phyloP scores from a whole-genome alignment of 176 grass and related monocot genomes.

The Microstegium vimineum region DNA sequence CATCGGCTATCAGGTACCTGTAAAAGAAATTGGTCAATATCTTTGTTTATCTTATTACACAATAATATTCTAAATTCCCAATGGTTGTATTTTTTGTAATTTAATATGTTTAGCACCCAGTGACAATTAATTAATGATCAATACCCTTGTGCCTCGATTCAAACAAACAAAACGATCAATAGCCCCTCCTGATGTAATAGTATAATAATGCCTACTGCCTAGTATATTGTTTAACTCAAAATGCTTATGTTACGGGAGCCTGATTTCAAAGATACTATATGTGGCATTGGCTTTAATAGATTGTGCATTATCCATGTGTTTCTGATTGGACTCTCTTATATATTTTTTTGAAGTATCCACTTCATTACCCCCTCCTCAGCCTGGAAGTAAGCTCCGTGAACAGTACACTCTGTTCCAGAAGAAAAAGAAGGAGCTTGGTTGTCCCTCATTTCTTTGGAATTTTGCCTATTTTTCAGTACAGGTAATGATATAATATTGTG shows the following conservation, averaged over 20 bases:
- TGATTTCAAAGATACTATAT: slow-evolving; percentile 4
- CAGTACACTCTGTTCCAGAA: slow-evolving; percentile 58
- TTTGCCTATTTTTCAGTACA: slow-evolving; percentile 69
- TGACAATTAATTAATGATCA: background rate
- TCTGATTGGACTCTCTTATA: slow-evolving; percentile 47
- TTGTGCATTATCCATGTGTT: slow-evolving; percentile 26
- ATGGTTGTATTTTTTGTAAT: background rate
- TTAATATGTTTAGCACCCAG: background rate
- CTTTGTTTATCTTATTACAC: background rate
- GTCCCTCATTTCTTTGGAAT: slow-evolving; percentile 90
- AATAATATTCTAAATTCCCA: background rate
- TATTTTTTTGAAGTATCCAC: slow-evolving; percentile 75
- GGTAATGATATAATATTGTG: slow-evolving; percentile 47
- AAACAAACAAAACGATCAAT: background rate
- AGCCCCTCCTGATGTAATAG: background rate
- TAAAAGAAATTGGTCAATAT: background rate
- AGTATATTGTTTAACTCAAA: background rate
- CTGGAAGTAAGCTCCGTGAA: slow-evolving; percentile 54
- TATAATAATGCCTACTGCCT: background rate
- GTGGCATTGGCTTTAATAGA: slow-evolving; percentile 3
- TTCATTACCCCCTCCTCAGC: slow-evolving; percentile 56
- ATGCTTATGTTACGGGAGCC: background rate
- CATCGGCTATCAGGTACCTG: background rate
- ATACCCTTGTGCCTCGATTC: background rate
- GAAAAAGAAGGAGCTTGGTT: slow-evolving; percentile 75